Percentiles rank a stretch among this genome's conserved stretches.
Evolutionary conservation across 2,329 filamentous ascomycete genomes (phyloP).

Genomic region (Colletotrichum tamarilloi): DNA sequence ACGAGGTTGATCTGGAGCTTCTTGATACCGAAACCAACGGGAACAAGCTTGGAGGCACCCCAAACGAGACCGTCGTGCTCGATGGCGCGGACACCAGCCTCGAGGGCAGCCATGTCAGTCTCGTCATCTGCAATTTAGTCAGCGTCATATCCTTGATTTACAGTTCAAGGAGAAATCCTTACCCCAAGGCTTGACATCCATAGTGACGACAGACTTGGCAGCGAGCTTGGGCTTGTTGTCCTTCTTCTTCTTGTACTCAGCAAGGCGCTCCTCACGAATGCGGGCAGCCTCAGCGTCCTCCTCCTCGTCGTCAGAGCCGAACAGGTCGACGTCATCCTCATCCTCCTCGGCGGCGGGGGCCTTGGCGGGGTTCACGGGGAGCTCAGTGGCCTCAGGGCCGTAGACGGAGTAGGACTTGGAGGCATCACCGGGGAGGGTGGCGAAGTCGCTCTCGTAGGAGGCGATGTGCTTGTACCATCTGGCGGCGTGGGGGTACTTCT

Average conservation of each 20-base stretch:
- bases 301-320: slow-evolving; percentile 93
- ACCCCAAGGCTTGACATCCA: slow-evolving; percentile 99
- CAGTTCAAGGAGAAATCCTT: slow-evolving; percentile 54
- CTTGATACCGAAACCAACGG: slow-evolving; percentile 97
- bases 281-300: slow-evolving; percentile 88
- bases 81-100: slow-evolving; percentile 83
- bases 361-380: slow-evolving; percentile 87
- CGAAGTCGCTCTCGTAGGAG: slow-evolving; percentile 92
- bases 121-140: slow-evolving; percentile 76
- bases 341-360: slow-evolving; percentile 77
- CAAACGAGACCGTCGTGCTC: slow-evolving; percentile 95
- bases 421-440: slow-evolving; percentile 89
- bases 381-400: slow-evolving; percentile 83
- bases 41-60: slow-evolving; percentile 89
- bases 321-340: slow-evolving; percentile 91
- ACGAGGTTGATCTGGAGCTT: slow-evolving; percentile 99
- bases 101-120: slow-evolving; percentile 88
- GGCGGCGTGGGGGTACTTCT: slow-evolving; percentile 92
- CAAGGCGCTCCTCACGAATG: slow-evolving; percentile 89
- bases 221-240: slow-evolving; percentile 89
- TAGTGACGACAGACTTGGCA: slow-evolving; percentile 94
- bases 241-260: slow-evolving; percentile 98
- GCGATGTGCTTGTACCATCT: slow-evolving; percentile 99
- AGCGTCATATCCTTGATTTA: slow-evolving; percentile 33
- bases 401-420: slow-evolving; percentile 90